Evolutionary conservation across 129 eudicot species (phyloP).

Genomic region (Helianthus annuus): HanXRQr2.0-SUNRISE NC_035447.2:116576945-116577444

Average conservation of each 20-base stretch:
- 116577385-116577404: slow-evolving; percentile 39
- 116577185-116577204: slow-evolving; percentile 23
- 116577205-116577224: slow-evolving; percentile 14
- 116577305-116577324: slow-evolving; percentile 30
- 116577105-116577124: no score
- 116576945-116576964: no score
- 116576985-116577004: no score
- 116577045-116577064: no score
- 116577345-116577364: slow-evolving; percentile 48
- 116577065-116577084: no score
- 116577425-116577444: slow-evolving; percentile 52
- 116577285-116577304: background rate
- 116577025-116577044: no score
- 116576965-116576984: no score
- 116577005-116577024: no score
- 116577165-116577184: slow-evolving; percentile 11
- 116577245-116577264: background rate
- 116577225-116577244: background rate
- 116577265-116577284: background rate
- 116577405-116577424: slow-evolving; percentile 34
- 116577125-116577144: no score
- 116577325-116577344: slow-evolving; percentile 16
- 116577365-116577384: slow-evolving; percentile 38
- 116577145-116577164: no score
- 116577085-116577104: no score